Evolutionary conservation across 345 rosid genomes (phyloP), one percentile per base, ranked within the genome.

Genomic region (Streptanthus diversifolius): DNA sequence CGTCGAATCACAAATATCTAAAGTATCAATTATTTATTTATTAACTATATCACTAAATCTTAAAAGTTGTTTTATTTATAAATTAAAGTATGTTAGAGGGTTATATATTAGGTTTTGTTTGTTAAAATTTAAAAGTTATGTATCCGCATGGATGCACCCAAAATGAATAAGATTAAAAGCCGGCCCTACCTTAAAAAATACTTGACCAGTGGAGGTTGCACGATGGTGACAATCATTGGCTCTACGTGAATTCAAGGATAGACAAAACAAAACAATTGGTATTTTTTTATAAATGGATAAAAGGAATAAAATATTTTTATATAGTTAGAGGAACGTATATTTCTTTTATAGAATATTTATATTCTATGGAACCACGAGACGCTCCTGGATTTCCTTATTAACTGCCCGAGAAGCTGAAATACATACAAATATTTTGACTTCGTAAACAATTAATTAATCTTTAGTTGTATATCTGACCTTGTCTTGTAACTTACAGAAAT

Each of bases 371-470:
- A 60, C 63, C 74, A 75, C 69, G 58, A 79, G 79, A 58, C 36
- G 74, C 70, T 52, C 72, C 74, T 85, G 81, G 83, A 80, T 82
- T 83, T 78, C 73, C 63, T 52, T 63, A 75, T 80, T 85, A 82
- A 82, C 93, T 83, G 93, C 91, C 82, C 88, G 62, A 88, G 85
- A 83, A 84, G 86, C 91, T 60, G 82, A 88, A 79, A 65, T 66
- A 74, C 74, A 79, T 77, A 44, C 65, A 55, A 35, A 73, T 64
- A 65, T 65, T 55, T 35, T 45, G 59, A 65, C 75, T 48, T 68
- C 39, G 9, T 41, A 37, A 39, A 59, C 49, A 48, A 7, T 22
- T 5, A 57, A 37, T 73, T 24, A 18, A 43, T 67, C 14, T 60
- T 39, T 21, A 27, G 21, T 68, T 44, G 2, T 52, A 43, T 68